Percentiles rank a stretch among this genome's conserved stretches.
These are phyloP conservation scores for Mortierella claussenii DNA, from an alignment of 192 early-diverging fungal species.

Conservation along the genomic window DNA sequence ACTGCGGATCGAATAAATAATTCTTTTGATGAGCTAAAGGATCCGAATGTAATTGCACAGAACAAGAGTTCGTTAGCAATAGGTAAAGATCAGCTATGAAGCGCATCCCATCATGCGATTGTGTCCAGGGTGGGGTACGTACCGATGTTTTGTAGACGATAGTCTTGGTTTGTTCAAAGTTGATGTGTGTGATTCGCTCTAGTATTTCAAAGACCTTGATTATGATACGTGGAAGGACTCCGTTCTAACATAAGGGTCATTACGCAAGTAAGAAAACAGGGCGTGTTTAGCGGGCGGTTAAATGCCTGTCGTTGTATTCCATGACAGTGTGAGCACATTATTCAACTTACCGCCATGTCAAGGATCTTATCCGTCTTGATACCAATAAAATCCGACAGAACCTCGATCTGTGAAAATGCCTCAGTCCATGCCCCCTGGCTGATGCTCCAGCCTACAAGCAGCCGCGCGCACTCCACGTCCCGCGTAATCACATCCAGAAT, in stretches of 20 bases:
- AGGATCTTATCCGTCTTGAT: slow-evolving; percentile 1
- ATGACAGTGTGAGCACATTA: not conserved
- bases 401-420: slow-evolving; percentile 17
- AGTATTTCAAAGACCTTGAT: slow-evolving; percentile 25
- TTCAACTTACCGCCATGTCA: slow-evolving; percentile 20
- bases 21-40: slow-evolving; percentile 6
- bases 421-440: slow-evolving; percentile 12
- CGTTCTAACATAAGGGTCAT: slow-evolving; percentile 9
- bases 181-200: not conserved
- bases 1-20: slow-evolving; percentile 9
- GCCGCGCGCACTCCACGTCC: slow-evolving; percentile 19
- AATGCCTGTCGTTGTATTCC: not conserved
- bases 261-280: not conserved
- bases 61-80: no score
- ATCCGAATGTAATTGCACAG: no score
- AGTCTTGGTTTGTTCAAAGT: slow-evolving; percentile 25
- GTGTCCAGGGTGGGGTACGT: not conserved
- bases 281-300: not conserved
- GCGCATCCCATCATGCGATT: not conserved
- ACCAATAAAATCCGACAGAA: slow-evolving; percentile 5
- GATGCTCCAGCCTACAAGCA: slow-evolving; percentile 31
- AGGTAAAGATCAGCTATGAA: not conserved
- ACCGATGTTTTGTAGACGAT: slow-evolving; percentile 24
- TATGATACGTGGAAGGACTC: slow-evolving; percentile 12
- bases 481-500: slow-evolving; percentile 16